Base-by-base conservation (phyloP, 805 yeast genomes). In the Ascoidea asiatica region DNA sequence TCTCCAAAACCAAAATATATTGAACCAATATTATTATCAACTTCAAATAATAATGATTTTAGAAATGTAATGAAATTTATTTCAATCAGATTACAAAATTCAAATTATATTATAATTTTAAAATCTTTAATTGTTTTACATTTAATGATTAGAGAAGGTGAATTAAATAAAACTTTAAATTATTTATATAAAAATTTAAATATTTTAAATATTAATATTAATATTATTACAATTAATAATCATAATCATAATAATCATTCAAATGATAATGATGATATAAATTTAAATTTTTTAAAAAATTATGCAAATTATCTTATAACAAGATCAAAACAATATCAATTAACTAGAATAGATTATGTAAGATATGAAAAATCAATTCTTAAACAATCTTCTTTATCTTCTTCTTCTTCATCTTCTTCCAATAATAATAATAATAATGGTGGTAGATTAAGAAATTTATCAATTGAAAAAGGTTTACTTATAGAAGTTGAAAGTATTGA, bases 1-100 rank as follows among this genome's bases (percentile, higher is more conserved):
- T 95, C 97, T n/a, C 98, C 98, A 5, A 92, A 92, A 63, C 82
- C 94, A 37, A 92, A 92, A 61, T 92, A 92, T 59, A 78, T 92
- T 44, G 97, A 90, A 64, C 97, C 97, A 1, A 86, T 92, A 43
- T 69, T 92, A 29, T 71, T 66, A 40, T 68, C 71, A 5, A 63
- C 73, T 0, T 51, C 63, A 11, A 53, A 55, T 42, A 57, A 53
- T 18, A 54, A 50, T 4, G 72, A 84, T 51, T 79, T 90, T 54
- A 67, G 68, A 47, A 75, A 79, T 19, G 80, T 89, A 36, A 78
- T 89, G 77, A 67, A 70, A 42, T 69, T 84, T 1, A 64, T 90
- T 45, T 69, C 69, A 29, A 55, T 59, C 17, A 66, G 96, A 43
- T 67, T 88, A 40, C 75, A 74, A 44, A 95, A 88, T 56, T 65